These are phyloP conservation scores for Huntiella decipiens DNA, from an alignment of 2,329 filamentous ascomycete species.

Conservation along the genomic window DNA sequence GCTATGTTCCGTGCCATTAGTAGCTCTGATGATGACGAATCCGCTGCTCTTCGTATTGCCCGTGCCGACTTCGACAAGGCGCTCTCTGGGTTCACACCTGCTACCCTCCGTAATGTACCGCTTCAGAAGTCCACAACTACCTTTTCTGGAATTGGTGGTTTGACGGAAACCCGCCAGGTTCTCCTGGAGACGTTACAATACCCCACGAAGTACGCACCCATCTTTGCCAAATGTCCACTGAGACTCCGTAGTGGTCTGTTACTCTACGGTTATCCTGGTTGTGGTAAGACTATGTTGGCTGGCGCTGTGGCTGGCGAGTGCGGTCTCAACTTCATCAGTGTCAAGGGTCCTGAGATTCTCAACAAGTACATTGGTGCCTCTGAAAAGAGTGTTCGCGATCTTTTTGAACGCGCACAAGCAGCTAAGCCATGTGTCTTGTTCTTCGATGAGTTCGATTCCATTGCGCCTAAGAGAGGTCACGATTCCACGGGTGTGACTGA, in stretches of 20 bases:
- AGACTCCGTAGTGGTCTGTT: slow-evolving; percentile 85
- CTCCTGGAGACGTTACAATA: slow-evolving; percentile 91
- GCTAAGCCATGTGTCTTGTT: slow-evolving; percentile 88
- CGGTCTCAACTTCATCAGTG: slow-evolving; percentile 92
- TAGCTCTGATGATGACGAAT: slow-evolving; percentile 26
- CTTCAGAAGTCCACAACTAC: slow-evolving; percentile 83
- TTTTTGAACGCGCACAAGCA: slow-evolving; percentile 82
- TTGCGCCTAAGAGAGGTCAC: slow-evolving; percentile 90
- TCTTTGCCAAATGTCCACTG: slow-evolving; percentile 88
- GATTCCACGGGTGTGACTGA: slow-evolving; percentile 98
- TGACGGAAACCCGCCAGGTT: slow-evolving; percentile 72
- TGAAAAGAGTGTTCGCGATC: slow-evolving; percentile 85
- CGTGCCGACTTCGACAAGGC: slow-evolving; percentile 66
- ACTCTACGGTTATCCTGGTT: slow-evolving; percentile 87
- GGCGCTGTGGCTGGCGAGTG: slow-evolving; percentile 96
- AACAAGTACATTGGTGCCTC: slow-evolving; percentile 99
- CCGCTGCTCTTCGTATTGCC: slow-evolving; percentile 41
- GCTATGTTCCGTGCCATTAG: slow-evolving; percentile 70
- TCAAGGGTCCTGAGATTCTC: slow-evolving; percentile 93
- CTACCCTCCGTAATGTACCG: slow-evolving; percentile 83
- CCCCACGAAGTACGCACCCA: slow-evolving; percentile 91
- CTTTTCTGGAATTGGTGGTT: slow-evolving; percentile 78
- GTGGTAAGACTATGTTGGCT: slow-evolving; percentile 88
- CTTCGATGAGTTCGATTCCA: slow-evolving; percentile 97
- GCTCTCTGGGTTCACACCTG: slow-evolving; percentile 81